These are phyloP conservation scores for Biscogniauxia mediterranea DNA, from an alignment of 2,329 filamentous ascomycete species.

Conservation along the genomic window DNA sequence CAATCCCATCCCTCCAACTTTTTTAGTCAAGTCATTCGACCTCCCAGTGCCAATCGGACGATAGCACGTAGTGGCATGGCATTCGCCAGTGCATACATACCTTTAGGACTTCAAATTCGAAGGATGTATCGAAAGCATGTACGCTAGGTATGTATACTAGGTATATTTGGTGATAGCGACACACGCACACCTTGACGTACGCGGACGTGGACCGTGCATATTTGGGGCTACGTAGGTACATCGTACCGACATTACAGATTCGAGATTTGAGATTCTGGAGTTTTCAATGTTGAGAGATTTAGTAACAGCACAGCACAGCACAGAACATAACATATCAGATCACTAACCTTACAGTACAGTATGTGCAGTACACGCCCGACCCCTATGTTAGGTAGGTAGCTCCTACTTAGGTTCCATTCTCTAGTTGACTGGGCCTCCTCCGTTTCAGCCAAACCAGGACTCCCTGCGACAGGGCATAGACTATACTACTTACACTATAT, in stretches of 20 bases:
- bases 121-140: too few species aligned
- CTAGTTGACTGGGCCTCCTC: not conserved
- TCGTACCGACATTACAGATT: too few species aligned
- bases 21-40: not conserved
- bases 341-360: too few species aligned
- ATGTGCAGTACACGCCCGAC: not conserved
- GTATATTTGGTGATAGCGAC: not conserved
- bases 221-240: too few species aligned
- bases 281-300: not conserved
- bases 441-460: not conserved
- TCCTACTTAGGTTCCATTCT: not conserved
- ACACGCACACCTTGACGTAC: not conserved
- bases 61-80: not conserved
- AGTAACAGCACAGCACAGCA: not conserved
- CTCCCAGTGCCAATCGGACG: not conserved
- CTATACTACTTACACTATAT: too few species aligned
- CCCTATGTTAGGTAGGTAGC: too few species aligned
- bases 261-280: too few species aligned
- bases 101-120: too few species aligned
- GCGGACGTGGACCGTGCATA: not conserved
- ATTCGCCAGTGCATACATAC: not conserved
- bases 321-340: too few species aligned
- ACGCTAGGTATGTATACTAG: too few species aligned
- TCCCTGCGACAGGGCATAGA: not conserved
- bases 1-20: not conserved